Base-by-base conservation (phyloP, 1,284 basidiomycete genomes). In the Puccinia horiana region DNA sequence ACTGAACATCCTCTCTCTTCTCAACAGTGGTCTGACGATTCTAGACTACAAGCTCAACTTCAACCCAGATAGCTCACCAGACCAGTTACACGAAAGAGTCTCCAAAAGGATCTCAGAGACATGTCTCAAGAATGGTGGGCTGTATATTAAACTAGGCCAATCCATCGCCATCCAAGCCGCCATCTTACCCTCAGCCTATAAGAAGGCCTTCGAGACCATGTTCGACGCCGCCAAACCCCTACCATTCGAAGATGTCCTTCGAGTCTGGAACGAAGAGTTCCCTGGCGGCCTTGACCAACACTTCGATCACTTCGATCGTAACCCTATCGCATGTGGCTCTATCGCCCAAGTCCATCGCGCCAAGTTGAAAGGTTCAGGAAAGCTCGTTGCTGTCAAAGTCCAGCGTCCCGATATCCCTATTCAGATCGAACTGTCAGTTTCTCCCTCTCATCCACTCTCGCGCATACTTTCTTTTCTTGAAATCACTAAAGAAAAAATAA, bases 301-400 rank as follows among this genome's bases (percentile, higher is more conserved):
- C 0, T 96, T 96, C 85, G 91, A 91, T 61, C 87, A 90, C 14
- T 95, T 96, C 83, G 92, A 94, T 67, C 89, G 91, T 83, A 86
- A 89, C 5, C 91, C 94, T 0, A 88, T 93, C 0, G 94, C 94
- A 0, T 93, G 92, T 83, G 94, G 94, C 0, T 94, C 92, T 83
- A 92, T 96, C 72, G 94, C 94, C 0, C 94, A 96, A 86, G 94
- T 96, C 0, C 94, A 96, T 86, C 89, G 90, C 54, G 94, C 94
- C 1, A 90, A 90, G 67, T 87, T 94, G 44, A 90, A 89, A 83
- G 88, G 85, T 69, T 79, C 85, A 29, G 85, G 83, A 1, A 84
- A 87, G 89, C 20, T 52, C 20, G 94, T 96, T 0, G 94, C 94
- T 0, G 94, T 96, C 83, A 96, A 96, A 88, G 89, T 95, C n/a